Evolutionary conservation across 768 basidiomycete species (phyloP).

Genomic region (Amanita fuliginea): DNA sequence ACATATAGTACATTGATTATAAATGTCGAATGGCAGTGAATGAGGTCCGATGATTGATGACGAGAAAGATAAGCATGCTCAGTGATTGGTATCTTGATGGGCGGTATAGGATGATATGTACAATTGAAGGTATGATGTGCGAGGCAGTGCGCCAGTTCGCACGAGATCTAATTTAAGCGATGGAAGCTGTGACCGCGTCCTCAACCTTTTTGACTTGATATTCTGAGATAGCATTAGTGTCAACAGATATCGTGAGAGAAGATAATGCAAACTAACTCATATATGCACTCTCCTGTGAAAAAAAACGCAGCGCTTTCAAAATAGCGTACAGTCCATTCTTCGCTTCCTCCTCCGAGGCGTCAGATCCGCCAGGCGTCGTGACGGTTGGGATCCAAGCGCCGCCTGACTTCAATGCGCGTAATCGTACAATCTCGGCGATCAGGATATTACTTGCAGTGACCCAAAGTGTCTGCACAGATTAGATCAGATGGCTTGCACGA

Average conservation of each 20-base stretch:
- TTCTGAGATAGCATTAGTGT: slow-evolving; percentile 15
- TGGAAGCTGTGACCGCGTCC: slow-evolving; percentile 18
- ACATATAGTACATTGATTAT: background rate
- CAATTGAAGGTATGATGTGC: background rate
- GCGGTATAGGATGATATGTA: slow-evolving; percentile 4
- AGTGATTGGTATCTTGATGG: slow-evolving; percentile 2
- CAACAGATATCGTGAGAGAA: no score
- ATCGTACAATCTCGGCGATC: slow-evolving; percentile 32
- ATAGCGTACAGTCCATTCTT: slow-evolving; percentile 28
- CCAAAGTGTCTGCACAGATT: slow-evolving; percentile 29
- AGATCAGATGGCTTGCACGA: slow-evolving; percentile 4
- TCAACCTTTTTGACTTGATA: slow-evolving; percentile 36
- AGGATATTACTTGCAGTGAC: slow-evolving; percentile 34
- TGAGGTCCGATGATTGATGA: background rate
- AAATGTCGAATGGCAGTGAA: background rate
- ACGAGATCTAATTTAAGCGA: background rate
- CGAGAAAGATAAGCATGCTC: background rate
- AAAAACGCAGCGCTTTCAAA: slow-evolving; percentile 28
- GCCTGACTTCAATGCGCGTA: slow-evolving; percentile 20
- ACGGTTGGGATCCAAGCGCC: slow-evolving; percentile 16
- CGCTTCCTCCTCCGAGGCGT: slow-evolving; percentile 28
- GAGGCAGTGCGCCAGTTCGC: background rate
- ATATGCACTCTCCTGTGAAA: slow-evolving; percentile 31
- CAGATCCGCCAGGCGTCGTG: slow-evolving; percentile 5
- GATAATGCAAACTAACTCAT: slow-evolving; percentile 27